phyloP scores from a whole-genome alignment of 73 alveolate species.

The Stentor roeselii region DNA sequence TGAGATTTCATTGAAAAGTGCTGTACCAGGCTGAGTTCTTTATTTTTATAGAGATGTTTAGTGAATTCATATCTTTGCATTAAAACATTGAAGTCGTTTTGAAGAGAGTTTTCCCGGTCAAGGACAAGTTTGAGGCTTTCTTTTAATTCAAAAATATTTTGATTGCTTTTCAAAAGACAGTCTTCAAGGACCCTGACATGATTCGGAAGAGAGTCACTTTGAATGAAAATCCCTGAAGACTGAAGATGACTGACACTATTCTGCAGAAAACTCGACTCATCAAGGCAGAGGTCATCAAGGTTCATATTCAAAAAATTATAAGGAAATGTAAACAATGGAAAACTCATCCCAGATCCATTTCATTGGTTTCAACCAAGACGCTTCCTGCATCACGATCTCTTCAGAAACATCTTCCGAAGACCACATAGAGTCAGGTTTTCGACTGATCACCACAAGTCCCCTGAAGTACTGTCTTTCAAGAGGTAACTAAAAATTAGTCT shows the following conservation, averaged over 20 bases:
- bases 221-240: neutral
- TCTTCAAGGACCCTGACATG: neutral
- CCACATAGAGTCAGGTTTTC: slow-evolving; percentile 79
- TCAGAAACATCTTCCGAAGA: neutral
- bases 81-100: neutral
- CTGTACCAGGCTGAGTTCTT: neutral
- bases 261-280: too few relatives aligned
- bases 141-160: slow-evolving; percentile 6
- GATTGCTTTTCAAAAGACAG: slow-evolving; percentile 21
- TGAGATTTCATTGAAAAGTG: neutral
- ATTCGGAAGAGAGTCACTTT: neutral
- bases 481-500: slow-evolving; percentile 32
- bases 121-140: slow-evolving; percentile 24
- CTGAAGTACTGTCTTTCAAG: slow-evolving; percentile 38
- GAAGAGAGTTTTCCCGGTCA: neutral
- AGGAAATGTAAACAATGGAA: neutral
- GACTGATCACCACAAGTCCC: slow-evolving; percentile 72
- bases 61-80: neutral
- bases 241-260: neutral
- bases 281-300: too few relatives aligned
- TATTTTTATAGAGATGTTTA: neutral
- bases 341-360: neutral
- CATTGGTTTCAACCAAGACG: slow-evolving; percentile 84
- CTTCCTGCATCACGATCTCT: slow-evolving; percentile 73
- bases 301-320: too few relatives aligned